Base-by-base conservation (phyloP, 176 grass and related monocot species). In the Triticum turgidum region DNA sequence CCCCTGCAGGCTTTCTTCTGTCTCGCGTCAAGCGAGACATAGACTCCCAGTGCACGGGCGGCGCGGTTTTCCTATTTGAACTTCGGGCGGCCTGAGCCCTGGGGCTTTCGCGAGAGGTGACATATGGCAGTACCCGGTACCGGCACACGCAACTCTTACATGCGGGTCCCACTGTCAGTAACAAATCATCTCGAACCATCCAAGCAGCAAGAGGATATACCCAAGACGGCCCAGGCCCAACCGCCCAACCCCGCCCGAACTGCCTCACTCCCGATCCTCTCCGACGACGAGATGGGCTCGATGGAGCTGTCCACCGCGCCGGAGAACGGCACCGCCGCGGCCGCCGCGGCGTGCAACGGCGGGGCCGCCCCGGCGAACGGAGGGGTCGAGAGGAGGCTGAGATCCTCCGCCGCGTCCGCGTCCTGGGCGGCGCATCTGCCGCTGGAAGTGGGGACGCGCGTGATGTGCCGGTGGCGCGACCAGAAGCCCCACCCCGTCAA, bases 391-490 rank as follows among this genome's bases (percentile, higher is more conserved):
- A 88, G 87, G 85, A 88, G 84, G 88, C 82, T 86, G 33, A 93
- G 83, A 67, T 90, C 88, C 25, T 83, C 84, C 20, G 45, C 85
- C 1, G 65, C 54, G 52, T 79, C 76, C 45, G 61, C 61, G 21
- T 41, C 81, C 35, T 87, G 77, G 42, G 54, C 69, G 56, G 72
- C 84, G 58, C 76, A 74, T 77, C 87, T 91, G 11, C 97, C 97
- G 51, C 89, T 99, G 81, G 97, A 96, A 74, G 94, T 99, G 39
- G 97, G 97, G 1, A 99, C 94, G 81, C 93, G 89, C 89, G 97
- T 96, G 30, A 96, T 99, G 97, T 96, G 97, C 86, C 92, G 92
- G 80, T 99, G 97, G 97, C 85, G 97, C 61, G 97, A 99, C 77
- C 89, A 93, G 90, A 96, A 99, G 87, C 88, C 89, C 77, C 97